Base-by-base conservation (phyloP, 495 filamentous ascomycete genomes). In the Xylaria sp. region DNA sequence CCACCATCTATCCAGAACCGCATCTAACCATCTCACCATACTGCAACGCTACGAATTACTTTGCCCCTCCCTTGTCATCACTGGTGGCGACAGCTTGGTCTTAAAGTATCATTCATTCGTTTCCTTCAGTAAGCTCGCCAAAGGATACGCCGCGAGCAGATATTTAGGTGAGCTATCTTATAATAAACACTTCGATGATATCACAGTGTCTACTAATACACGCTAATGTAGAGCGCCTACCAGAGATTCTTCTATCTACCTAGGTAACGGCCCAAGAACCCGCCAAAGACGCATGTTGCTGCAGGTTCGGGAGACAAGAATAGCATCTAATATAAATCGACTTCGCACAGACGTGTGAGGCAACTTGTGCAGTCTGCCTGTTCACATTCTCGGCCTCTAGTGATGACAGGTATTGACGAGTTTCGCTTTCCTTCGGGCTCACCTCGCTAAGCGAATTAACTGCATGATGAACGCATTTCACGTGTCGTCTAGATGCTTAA, bases 381-480 rank as follows among this genome's bases (percentile, higher is more conserved):
- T 71, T 65, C 65, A 67, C 31, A 55, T 71, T 65, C 40, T 53
- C 67, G 65, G 21, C 67, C 43, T 44, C 57, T 26, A 40, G 68
- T 43, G 46, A 69, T 77, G 72, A 74, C 69, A 76, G 59, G 66
- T 69, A 72, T 67, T 68, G 46, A 58, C 33, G 21, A 17, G 35
- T 52, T 52, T 77, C 75, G 76, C 69, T 78, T 78, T 78, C 71
- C 71, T 58, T 78, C 76, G 75, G 76, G 21, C 64, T 73, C 74
- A 72, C 75, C 73, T 71, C 73, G 72, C 67, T 73, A 75, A 66
- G 62, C 74, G 74, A 71, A 78, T 73, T 73, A 61, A 70, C 71
- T 71, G 50, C 67, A 65, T 69, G 53, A 61, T 67, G 65, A n/a
- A 68, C 44, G 64, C 57, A 75, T 74, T 65, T 77, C 48, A 72